A percentile compares a stretch with the other conserved stretches of the same genome.
These are phyloP conservation scores for Scutellaria galericulata DNA, from an alignment of 257 asterid genomes.

Conservation along the genomic window DNA sequence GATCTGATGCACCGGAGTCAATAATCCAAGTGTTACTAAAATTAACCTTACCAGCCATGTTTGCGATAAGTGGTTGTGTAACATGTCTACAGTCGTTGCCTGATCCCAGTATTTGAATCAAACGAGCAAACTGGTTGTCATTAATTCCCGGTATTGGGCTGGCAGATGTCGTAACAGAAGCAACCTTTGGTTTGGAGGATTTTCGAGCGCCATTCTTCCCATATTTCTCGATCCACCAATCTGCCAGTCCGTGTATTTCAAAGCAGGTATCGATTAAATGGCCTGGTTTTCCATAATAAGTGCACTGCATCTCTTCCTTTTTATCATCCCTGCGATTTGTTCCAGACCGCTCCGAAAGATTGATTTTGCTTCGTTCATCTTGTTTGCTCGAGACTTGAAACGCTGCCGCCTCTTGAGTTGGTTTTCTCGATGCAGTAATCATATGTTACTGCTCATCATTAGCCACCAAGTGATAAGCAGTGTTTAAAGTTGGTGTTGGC, in stretches of 20 bases:
- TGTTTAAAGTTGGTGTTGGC: background rate
- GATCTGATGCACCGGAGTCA: background rate
- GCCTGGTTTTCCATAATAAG: background rate
- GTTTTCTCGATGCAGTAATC: background rate
- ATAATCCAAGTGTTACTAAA: background rate
- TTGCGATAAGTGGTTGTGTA: background rate
- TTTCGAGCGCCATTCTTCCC: background rate
- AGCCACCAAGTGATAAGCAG: background rate
- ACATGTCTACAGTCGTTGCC: background rate
- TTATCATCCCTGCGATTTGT: background rate
- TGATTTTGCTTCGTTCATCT: background rate
- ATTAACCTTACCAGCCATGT: background rate
- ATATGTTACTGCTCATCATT: background rate
- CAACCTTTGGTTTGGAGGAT: background rate
- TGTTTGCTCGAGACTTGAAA: background rate
- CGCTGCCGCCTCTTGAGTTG: background rate
- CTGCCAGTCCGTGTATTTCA: background rate
- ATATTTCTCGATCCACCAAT: constrained; percentile 5
- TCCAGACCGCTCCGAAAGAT: background rate
- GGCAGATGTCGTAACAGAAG: background rate
- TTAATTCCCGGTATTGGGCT: background rate
- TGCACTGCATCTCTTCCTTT: background rate
- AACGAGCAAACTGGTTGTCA: background rate
- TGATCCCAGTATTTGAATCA: background rate
- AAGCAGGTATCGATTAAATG: background rate